These are phyloP conservation scores for Anaeramoeba ignava DNA, from an alignment of 78 protist genomes.

Conservation along the genomic window DNA sequence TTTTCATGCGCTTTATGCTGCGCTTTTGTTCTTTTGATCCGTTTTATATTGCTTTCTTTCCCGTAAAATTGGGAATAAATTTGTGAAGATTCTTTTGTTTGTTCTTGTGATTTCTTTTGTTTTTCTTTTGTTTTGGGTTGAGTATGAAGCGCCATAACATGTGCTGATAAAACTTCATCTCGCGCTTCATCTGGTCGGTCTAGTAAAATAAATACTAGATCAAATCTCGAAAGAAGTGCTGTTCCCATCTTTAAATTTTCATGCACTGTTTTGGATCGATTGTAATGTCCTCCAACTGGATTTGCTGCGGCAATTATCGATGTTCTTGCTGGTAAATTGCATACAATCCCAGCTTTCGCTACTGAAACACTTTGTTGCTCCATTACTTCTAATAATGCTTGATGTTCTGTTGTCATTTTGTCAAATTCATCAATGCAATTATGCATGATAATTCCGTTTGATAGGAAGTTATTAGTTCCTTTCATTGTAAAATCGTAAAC, in stretches of 20 bases:
- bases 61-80: not conserved
- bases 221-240: slow-evolving; percentile 88
- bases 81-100: not conserved
- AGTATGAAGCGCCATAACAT: slow-evolving; percentile 60
- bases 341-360: slow-evolving; percentile 96
- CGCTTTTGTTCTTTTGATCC: not conserved
- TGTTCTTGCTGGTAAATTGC: slow-evolving; percentile 82
- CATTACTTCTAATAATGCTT: slow-evolving; percentile 95
- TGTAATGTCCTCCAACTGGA: slow-evolving; percentile 90
- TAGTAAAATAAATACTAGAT: slow-evolving; percentile 81
- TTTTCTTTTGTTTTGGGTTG: not conserved
- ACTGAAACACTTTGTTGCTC: slow-evolving; percentile 90
- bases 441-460: too few relatives aligned
- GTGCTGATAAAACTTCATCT: slow-evolving; percentile 75
- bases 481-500: too few relatives aligned
- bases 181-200: slow-evolving; percentile 63
- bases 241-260: slow-evolving; percentile 76
- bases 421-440: slow-evolving; percentile 99
- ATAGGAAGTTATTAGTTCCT: too few relatives aligned
- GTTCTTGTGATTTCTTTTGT: not conserved
- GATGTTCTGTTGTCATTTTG: slow-evolving; percentile 76
- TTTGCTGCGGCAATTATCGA: slow-evolving; percentile 95
- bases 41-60: not conserved
- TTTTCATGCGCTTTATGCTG: not conserved
- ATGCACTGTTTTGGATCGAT: slow-evolving; percentile 63